Evolutionary conservation across 1,284 basidiomycete species (phyloP).

Genomic region (Hortiboletus rubellus): DNA sequence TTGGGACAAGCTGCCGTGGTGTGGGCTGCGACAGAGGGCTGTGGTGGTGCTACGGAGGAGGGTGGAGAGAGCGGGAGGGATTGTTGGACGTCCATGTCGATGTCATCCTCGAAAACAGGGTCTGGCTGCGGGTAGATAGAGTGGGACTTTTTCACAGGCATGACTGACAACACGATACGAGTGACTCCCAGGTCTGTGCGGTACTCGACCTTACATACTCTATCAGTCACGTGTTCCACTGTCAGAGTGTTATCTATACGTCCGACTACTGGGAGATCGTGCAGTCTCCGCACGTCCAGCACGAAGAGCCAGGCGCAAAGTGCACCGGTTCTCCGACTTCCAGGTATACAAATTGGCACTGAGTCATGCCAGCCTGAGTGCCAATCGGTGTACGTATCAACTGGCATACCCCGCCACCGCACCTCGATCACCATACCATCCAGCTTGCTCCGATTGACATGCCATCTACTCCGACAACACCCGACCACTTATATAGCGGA

Average conservation of each 20-base stretch:
- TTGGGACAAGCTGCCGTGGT: constrained; percentile 11
- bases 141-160: constrained; percentile 27
- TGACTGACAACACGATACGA: constrained; percentile 17
- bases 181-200: constrained; percentile 12
- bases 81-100: constrained; percentile 29
- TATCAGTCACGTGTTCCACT: constrained; percentile 17
- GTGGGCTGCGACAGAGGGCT: constrained; percentile 16
- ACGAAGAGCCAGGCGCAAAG: neutral
- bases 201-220: neutral
- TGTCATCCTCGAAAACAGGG: constrained; percentile 34
- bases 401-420: no score
- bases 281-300: neutral
- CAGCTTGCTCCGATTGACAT: no score
- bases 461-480: no score
- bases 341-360: neutral
- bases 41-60: neutral
- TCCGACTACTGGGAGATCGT: no score
- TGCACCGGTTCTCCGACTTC: neutral
- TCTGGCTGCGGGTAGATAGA: constrained; percentile 23
- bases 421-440: no score
- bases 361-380: no score
- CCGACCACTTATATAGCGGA: no score
- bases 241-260: neutral
- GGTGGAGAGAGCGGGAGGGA: neutral
- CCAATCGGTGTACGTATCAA: no score